Conservation (phyloP, 495 filamentous ascomycete species). For the Hypoxylon fragiforme region DNA sequence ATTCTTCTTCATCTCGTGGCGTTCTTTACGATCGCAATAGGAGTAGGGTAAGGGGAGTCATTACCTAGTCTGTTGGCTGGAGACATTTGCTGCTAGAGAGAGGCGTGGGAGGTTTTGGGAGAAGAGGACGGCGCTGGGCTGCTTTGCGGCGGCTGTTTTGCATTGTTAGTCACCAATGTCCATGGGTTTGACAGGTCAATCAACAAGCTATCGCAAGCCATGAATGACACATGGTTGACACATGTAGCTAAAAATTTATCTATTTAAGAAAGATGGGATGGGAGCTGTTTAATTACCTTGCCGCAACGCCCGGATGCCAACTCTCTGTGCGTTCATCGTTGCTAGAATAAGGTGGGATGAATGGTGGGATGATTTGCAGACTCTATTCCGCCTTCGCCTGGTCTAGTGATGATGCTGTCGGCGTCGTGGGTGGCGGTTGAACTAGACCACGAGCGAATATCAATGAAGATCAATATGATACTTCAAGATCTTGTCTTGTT, state of each 20-base stretch:
- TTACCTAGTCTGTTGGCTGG: conserved; percentile 60
- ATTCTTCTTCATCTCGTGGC: not conserved
- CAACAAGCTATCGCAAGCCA: conserved; percentile 1
- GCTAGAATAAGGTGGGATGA: conserved; percentile 6
- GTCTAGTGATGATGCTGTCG: no score
- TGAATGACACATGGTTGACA: no score
- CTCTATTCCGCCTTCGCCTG: no score
- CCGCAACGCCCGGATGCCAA: conserved; percentile 67
- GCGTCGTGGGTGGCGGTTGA: no score
- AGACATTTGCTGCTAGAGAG: conserved; percentile 52
- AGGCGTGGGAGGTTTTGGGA: conserved; percentile 36
- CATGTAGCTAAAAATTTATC: not conserved
- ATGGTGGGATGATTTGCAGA: conserved; percentile 6
- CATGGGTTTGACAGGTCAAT: not conserved
- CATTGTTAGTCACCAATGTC: no score
- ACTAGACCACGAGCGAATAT: no score
- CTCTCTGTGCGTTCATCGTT: conserved; percentile 67
- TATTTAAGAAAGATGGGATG: conserved; percentile 1
- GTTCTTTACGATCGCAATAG: no score
- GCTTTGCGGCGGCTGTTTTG: conserved; percentile 47
- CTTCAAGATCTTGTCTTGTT: no score
- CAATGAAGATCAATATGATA: no score
- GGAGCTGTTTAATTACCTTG: conserved; percentile 63
- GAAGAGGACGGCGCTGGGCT: conserved; percentile 51
- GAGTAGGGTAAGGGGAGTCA: conserved; percentile 13